phyloP scores from a whole-genome alignment of 805 yeast genomes.

The Teunomyces cretensis region DNA sequence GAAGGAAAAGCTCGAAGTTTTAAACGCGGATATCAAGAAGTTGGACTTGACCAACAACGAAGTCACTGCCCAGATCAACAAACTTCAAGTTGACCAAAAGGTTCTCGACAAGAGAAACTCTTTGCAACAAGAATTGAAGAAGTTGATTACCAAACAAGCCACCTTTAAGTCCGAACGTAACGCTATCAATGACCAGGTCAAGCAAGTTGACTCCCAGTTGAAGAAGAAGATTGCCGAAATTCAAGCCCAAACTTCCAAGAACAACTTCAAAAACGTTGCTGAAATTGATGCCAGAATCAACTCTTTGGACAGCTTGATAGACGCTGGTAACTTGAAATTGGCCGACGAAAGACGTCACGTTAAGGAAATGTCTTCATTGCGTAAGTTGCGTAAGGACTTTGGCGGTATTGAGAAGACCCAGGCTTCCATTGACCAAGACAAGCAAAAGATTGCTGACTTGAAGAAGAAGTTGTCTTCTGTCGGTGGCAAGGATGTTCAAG shows the following conservation, averaged over 20 bases:
- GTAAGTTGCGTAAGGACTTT: conserved; percentile 79
- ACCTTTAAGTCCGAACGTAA: conserved; percentile 48
- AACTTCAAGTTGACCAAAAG: conserved; percentile 31
- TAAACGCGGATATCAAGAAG: conserved; percentile 62
- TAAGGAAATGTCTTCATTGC: conserved; percentile 80
- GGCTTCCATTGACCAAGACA: conserved; percentile 75
- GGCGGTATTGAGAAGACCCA: conserved; percentile 71
- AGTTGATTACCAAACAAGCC: conserved; percentile 46
- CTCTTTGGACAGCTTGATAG: conserved; percentile 70
- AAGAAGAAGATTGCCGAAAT: conserved; percentile 77
- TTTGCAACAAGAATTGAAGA: conserved; percentile 38
- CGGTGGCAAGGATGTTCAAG: conserved; percentile 64
- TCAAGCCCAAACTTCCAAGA: conserved; percentile 67
- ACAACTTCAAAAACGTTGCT: conserved; percentile 61
- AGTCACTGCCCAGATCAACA: conserved; percentile 54
- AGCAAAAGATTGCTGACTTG: conserved; percentile 69
- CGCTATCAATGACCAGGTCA: conserved; percentile 68
- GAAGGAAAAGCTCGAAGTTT: conserved; percentile 55
- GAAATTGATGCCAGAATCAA: conserved; percentile 69
- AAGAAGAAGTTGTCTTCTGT: conserved; percentile 62
- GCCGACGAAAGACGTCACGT: conserved; percentile 87
- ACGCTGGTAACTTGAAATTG: conserved; percentile 75
- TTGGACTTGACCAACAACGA: conserved; percentile 55
- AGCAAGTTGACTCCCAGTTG: conserved; percentile 62
- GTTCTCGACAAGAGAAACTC: conserved; percentile 30